Percentiles rank a stretch among this genome's conserved stretches.
Conservation (phyloP, 441 rosid genomes). For the Daphne laureola region DNA sequence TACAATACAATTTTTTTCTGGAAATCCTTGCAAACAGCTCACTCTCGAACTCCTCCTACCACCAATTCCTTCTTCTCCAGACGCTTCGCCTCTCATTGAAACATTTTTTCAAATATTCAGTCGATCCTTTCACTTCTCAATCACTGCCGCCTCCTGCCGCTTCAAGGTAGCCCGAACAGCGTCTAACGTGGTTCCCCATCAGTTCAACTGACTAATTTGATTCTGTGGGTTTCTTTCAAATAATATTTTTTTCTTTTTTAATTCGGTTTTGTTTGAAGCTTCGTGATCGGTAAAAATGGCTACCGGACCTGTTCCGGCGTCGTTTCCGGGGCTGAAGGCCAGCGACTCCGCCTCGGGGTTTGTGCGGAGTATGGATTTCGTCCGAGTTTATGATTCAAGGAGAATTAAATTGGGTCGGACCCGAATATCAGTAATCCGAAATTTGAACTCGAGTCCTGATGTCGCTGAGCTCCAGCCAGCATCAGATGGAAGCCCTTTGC, state of each 20-base stretch:
- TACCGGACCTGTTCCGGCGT: conserved; percentile 67
- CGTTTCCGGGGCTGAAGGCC: conserved; percentile 53
- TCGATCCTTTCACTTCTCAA: background rate
- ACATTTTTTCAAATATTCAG: background rate
- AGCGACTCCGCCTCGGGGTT: conserved; percentile 53
- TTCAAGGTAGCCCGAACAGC: conserved; percentile 10
- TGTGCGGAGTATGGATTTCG: conserved; percentile 45
- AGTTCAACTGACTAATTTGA: background rate
- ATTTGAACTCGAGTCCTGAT: conserved; percentile 53
- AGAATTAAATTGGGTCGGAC: conserved; percentile 36
- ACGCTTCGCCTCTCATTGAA: conserved; percentile 17
- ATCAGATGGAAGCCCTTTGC: conserved; percentile 71
- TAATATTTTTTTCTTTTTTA: background rate
- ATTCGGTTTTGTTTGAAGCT: conserved; percentile 12
- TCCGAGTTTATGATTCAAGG: conserved; percentile 50
- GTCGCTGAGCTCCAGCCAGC: conserved; percentile 70
- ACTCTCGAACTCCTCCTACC: conserved; percentile 25
- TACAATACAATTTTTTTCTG: conserved; percentile 9
- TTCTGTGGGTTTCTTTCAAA: background rate
- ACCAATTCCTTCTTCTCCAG: conserved; percentile 22
- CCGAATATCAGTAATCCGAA: conserved; percentile 46
- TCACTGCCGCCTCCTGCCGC: background rate
- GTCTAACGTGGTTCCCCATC: background rate
- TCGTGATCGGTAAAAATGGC: conserved; percentile 38
- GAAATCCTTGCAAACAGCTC: conserved; percentile 17